Conservation (phyloP, 768 basidiomycete species). For the Suillus variegatus region DNA sequence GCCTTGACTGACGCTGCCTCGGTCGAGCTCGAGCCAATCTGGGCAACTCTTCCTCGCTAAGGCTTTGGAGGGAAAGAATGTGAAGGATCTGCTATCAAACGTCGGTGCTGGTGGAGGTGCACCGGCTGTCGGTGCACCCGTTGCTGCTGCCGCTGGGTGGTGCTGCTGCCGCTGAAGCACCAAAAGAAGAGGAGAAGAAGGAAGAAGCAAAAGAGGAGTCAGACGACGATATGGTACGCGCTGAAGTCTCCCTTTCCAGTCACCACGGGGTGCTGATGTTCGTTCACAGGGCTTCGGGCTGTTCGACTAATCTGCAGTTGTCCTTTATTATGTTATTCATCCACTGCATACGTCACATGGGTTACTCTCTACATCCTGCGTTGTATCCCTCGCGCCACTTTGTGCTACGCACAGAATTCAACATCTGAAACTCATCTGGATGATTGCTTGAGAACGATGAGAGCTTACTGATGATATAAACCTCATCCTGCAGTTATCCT, state of each 20-base stretch:
- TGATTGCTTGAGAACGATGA: not conserved
- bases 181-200: conserved; percentile 74
- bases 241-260: not conserved
- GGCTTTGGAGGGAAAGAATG: conserved; percentile 96
- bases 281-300: conserved; percentile 84
- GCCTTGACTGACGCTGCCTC: conserved; percentile 82
- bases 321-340: conserved; percentile 28
- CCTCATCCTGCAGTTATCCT: not conserved
- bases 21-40: conserved; percentile 93
- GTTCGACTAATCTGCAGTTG: conserved; percentile 70
- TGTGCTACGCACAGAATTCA: conserved; percentile 1
- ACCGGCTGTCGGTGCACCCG: conserved; percentile 62
- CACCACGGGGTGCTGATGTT: not conserved
- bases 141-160: conserved; percentile 55
- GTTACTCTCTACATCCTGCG: not conserved
- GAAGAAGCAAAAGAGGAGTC: conserved; percentile 87
- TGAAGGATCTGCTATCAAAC: conserved; percentile 93
- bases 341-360: not conserved
- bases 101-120: conserved; percentile 92
- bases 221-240: conserved; percentile 85
- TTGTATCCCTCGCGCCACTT: not conserved
- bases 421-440: not conserved
- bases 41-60: conserved; percentile 97
- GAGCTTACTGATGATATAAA: not conserved
- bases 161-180: conserved; percentile 61